Conservation (phyloP, 1,284 basidiomycete genomes). For the Tilletia horrida region DNA sequence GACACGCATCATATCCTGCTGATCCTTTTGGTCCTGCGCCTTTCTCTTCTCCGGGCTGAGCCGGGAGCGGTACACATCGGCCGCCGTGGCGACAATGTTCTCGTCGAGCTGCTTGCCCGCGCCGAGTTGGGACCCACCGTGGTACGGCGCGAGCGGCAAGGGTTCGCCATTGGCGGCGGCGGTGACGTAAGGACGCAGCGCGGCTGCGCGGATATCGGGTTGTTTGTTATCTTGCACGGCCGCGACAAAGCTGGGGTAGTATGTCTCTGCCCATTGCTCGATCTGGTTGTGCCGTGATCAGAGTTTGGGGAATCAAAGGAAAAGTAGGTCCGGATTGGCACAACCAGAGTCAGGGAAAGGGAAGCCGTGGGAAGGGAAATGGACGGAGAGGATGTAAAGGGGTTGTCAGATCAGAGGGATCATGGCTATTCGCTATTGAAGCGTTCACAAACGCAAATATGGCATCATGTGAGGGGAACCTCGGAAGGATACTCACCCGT, state of each 20-base stretch:
- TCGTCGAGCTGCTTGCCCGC: constrained; percentile 10
- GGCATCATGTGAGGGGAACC: not conserved
- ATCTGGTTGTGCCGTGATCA: too few relatives aligned
- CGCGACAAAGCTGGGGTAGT: constrained; percentile 47
- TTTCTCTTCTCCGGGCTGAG: not conserved
- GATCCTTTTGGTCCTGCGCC: not conserved
- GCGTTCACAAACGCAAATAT: too few relatives aligned
- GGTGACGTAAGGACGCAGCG: constrained; percentile 33
- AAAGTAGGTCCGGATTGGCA: too few relatives aligned
- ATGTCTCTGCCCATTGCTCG: constrained; percentile 50
- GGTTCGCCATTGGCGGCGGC: not conserved
- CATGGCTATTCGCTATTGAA: too few relatives aligned
- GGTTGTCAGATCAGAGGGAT: too few relatives aligned
- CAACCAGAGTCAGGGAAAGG: too few relatives aligned
- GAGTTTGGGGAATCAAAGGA: too few relatives aligned
- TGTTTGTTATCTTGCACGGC: constrained; percentile 22
- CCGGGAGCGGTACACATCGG: not conserved
- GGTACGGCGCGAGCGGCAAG: not conserved
- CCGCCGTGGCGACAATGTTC: constrained; percentile 9
- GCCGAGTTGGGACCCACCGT: not conserved
- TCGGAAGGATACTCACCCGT: constrained; percentile 19
- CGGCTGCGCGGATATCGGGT: constrained; percentile 33
- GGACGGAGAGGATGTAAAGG: too few relatives aligned
- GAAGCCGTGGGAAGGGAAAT: not conserved
- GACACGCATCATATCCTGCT: not conserved